phyloP scores from a whole-genome alignment of 345 rosid genomes.

The Rhodamnia argentea region DNA sequence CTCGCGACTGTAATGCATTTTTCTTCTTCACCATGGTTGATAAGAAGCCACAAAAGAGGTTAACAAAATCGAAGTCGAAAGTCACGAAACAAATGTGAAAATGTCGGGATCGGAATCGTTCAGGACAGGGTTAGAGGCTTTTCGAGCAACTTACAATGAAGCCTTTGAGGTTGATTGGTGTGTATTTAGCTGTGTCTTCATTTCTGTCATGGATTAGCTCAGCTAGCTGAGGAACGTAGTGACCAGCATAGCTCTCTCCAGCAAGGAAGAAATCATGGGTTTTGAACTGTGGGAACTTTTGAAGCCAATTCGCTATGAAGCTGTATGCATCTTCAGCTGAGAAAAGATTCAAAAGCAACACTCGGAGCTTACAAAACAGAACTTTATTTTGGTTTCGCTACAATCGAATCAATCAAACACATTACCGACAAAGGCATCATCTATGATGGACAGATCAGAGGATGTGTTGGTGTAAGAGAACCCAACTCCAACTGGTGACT shows the following conservation, averaged over 20 bases:
- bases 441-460: slow-evolving; percentile 31
- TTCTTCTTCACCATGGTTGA: not conserved
- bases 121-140: not conserved
- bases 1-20: not conserved
- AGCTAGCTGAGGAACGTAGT: slow-evolving; percentile 60
- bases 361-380: not conserved
- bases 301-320: slow-evolving; percentile 26
- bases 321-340: slow-evolving; percentile 19
- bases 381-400: no score
- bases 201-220: slow-evolving; percentile 44
- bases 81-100: not conserved
- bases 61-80: not conserved
- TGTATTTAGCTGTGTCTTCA: slow-evolving; percentile 20
- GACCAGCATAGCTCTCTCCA: slow-evolving; percentile 39
- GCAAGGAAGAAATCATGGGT: slow-evolving; percentile 17
- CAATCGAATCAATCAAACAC: not conserved
- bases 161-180: slow-evolving; percentile 21
- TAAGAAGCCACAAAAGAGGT: not conserved
- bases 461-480: slow-evolving; percentile 61
- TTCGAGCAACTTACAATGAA: slow-evolving; percentile 10
- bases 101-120: not conserved
- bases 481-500: slow-evolving; percentile 65
- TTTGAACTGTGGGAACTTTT: slow-evolving; percentile 26
- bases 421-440: slow-evolving; percentile 51
- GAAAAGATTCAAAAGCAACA: not conserved